These are phyloP conservation scores for Hansenula lynferdii DNA, from an alignment of 1,139 yeast genomes.

Conservation along the genomic window DNA sequence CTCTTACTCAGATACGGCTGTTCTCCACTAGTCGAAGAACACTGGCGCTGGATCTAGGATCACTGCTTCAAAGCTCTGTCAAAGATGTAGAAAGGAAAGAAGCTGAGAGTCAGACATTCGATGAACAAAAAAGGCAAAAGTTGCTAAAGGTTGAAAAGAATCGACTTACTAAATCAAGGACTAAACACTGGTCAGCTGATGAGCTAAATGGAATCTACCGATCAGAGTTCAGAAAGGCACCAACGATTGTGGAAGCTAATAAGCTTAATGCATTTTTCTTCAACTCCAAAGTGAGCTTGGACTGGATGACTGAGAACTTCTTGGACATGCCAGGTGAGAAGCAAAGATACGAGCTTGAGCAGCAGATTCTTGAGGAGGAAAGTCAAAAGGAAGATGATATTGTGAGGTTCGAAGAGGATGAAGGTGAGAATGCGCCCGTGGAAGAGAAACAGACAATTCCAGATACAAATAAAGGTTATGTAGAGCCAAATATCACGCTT, in stretches of 20 bases:
- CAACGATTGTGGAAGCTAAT: constrained; percentile 31
- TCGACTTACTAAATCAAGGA: too few relatives aligned
- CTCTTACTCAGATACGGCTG: too few relatives aligned
- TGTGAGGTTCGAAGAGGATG: constrained; percentile 9
- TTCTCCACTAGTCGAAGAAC: neutral
- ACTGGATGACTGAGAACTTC: constrained; percentile 56
- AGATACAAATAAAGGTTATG: constrained; percentile 2
- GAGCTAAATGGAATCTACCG: constrained; percentile 14
- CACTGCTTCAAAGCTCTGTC: constrained; percentile 5
- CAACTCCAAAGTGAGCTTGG: constrained; percentile 38
- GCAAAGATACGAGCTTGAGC: constrained; percentile 29
- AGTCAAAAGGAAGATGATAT: constrained; percentile 4
- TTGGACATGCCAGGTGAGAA: constrained; percentile 55
- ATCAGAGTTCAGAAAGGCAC: constrained; percentile 24
- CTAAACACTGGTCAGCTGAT: constrained; percentile 1
- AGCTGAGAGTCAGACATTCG: neutral
- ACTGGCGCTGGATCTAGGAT: constrained; percentile 4
- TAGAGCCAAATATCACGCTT: neutral
- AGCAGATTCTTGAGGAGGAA: constrained; percentile 13
- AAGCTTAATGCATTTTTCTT: constrained; percentile 38
- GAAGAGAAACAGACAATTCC: neutral
- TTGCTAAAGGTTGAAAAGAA: neutral
- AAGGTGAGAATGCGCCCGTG: neutral
- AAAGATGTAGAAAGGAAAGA: neutral
- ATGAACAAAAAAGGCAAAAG: neutral